Conservation (phyloP, 176 grass and related monocot species). For the Poa pratensis region DNA sequence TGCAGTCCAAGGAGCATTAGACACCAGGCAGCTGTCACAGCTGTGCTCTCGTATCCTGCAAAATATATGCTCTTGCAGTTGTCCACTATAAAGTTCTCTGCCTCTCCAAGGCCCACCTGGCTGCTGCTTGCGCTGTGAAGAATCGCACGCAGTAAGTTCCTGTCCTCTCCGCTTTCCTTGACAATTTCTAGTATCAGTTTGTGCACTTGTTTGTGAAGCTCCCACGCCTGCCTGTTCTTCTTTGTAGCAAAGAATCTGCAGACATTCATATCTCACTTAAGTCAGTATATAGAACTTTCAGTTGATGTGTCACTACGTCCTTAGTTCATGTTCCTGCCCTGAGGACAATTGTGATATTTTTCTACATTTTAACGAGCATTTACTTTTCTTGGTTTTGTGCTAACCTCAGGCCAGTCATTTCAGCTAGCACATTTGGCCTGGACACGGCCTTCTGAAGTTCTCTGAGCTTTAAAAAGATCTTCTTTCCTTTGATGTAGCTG, state of each 20-base stretch:
- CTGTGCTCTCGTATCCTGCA: conserved; percentile 88
- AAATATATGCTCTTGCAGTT: conserved; percentile 99
- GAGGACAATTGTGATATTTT: conserved; percentile 2
- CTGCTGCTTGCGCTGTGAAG: conserved; percentile 66
- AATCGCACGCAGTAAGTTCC: conserved; percentile 72
- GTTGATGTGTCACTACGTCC: not conserved
- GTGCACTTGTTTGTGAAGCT: conserved; percentile 81
- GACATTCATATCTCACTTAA: not conserved
- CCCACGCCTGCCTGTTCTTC: conserved; percentile 68
- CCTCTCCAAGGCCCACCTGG: conserved; percentile 38
- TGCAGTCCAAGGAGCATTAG: conserved; percentile 90
- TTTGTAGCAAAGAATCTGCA: conserved; percentile 66
- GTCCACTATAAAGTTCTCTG: conserved; percentile 90
- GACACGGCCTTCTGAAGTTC: conserved; percentile 82
- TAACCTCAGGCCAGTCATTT: conserved; percentile 88
- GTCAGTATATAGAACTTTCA: not conserved
- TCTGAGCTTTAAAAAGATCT: conserved; percentile 86
- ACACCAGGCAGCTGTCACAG: conserved; percentile 86
- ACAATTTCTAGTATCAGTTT: conserved; percentile 72
- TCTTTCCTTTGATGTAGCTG: conserved; percentile 85
- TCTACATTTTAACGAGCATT: not conserved
- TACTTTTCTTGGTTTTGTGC: not conserved
- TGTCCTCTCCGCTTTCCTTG: conserved; percentile 64
- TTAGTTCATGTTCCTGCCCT: not conserved
- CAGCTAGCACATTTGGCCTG: conserved; percentile 79